A percentile compares a stretch with the other conserved stretches of the same genome.
phyloP scores from a whole-genome alignment of 345 rosid species.

The Xanthoceras sorbifolium region DNA sequence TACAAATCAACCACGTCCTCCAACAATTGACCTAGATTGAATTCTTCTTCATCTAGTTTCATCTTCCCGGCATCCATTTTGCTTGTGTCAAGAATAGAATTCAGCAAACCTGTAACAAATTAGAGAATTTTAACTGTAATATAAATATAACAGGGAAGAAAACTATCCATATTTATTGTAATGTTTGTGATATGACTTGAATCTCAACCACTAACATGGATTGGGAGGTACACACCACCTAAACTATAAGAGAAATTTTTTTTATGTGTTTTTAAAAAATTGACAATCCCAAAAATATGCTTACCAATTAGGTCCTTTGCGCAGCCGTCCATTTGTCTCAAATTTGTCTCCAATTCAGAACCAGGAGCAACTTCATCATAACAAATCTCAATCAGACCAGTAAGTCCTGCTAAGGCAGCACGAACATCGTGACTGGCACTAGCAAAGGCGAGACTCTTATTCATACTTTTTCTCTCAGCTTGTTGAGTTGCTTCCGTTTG shows the following conservation, averaged over 20 bases:
- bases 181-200: too few species aligned
- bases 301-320: conserved; percentile 64
- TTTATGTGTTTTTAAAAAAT: too few species aligned
- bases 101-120: conserved; percentile 54
- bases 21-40: conserved; percentile 53
- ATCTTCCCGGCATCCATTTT: conserved; percentile 85
- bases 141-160: too few species aligned
- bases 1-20: conserved; percentile 62
- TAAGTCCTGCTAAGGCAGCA: conserved; percentile 59
- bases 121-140: too few species aligned
- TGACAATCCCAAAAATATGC: too few species aligned
- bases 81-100: conserved; percentile 71
- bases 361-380: conserved; percentile 38
- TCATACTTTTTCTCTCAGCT: conserved; percentile 76
- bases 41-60: conserved; percentile 69
- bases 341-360: conserved; percentile 43
- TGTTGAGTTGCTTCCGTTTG: conserved; percentile 82
- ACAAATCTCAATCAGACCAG: conserved; percentile 53
- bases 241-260: too few species aligned
- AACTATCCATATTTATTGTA: too few species aligned
- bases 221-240: too few species aligned
- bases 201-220: too few species aligned
- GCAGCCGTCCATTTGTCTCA: conserved; percentile 51
- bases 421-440: conserved; percentile 84
- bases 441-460: conserved; percentile 70